Evolutionary conservation across 192 early-diverging fungal species (phyloP), one percentile per base, ranked within the genome.

Genomic region (Haplosporangium gracile): DNA sequence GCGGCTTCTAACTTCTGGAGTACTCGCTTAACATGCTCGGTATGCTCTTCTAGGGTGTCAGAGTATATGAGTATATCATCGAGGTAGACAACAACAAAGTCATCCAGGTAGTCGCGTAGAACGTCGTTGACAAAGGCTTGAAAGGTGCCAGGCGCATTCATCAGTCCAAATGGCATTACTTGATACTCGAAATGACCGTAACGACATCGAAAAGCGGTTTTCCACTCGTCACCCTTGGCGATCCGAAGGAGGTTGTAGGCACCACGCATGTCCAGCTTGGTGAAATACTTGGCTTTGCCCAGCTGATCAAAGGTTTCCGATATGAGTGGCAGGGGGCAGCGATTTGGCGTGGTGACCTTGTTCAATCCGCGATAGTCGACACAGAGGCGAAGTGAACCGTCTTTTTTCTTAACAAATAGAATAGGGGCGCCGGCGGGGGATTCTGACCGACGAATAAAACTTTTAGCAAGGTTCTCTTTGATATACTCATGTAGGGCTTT

Each of bases 271-370:
- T 93, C 91, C 0, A 93, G 75, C 38, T 89, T 91, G 16, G 85
- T 82, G 70, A 93, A 93, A 38, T 76, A 32, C 38, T 81, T 45
- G 2, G 81, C 74, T 16, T 77, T 83, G 5, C 78, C 73, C 0
- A 91, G 76, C 0, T 45, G 65, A 16, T 89, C 91, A 39, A 93
- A 68, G 8, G 88, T 79, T 38, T 92, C 89, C 1, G 90, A 80
- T 39, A 94, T 92, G n/a, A 88, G 51, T 5, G 93, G 93, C 13
- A 93, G 39, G 0, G 91, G 90, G 42, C 90, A 91, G 22, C 83
- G 82, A 63, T 95, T 88, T 47, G 81, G 68, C 1, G 88, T 82
- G 0, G 91, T 94, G 5, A 85, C 36, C 49, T 72, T 83, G 75
- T 95, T 94, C 20, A 95, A 65, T 0, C 78, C 90, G 22, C 91